These are phyloP conservation scores for Erysimum cheiranthoides DNA, from an alignment of 345 rosid species.

Conservation along the genomic window DNA sequence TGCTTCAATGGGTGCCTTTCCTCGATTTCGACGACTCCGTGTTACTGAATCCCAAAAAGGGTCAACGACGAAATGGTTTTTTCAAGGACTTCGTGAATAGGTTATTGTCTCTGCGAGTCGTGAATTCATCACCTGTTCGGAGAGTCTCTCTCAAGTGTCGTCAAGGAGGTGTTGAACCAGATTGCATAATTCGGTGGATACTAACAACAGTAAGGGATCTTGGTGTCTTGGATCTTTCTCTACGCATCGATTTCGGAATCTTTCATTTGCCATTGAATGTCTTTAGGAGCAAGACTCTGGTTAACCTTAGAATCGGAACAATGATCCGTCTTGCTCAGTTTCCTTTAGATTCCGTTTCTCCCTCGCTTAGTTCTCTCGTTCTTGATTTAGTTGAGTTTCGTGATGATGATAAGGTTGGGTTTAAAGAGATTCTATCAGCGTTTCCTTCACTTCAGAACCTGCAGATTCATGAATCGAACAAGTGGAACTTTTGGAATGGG, in stretches of 20 bases:
- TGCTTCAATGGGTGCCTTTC: slow-evolving; percentile 7
- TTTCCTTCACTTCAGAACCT: slow-evolving; percentile 33
- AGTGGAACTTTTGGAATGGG: slow-evolving; percentile 37
- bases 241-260: not conserved
- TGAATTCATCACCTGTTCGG: slow-evolving; percentile 16
- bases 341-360: slow-evolving; percentile 14
- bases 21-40: slow-evolving; percentile 30
- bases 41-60: not conserved
- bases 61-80: not conserved
- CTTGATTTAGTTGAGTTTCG: slow-evolving; percentile 32
- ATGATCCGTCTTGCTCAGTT: not conserved
- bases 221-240: slow-evolving; percentile 26
- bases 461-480: slow-evolving; percentile 9
- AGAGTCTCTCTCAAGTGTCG: slow-evolving; percentile 28
- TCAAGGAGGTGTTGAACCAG: not conserved
- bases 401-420: not conserved
- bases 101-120: not conserved
- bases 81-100: slow-evolving; percentile 33
- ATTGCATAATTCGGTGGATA: slow-evolving; percentile 14
- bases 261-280: not conserved
- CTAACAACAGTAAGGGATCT: not conserved
- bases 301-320: slow-evolving; percentile 23
- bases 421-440: not conserved
- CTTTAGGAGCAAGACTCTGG: slow-evolving; percentile 27
- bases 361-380: slow-evolving; percentile 13